phyloP scores from a whole-genome alignment of 208 protist species.

The Leishmania lainsoni region DNA sequence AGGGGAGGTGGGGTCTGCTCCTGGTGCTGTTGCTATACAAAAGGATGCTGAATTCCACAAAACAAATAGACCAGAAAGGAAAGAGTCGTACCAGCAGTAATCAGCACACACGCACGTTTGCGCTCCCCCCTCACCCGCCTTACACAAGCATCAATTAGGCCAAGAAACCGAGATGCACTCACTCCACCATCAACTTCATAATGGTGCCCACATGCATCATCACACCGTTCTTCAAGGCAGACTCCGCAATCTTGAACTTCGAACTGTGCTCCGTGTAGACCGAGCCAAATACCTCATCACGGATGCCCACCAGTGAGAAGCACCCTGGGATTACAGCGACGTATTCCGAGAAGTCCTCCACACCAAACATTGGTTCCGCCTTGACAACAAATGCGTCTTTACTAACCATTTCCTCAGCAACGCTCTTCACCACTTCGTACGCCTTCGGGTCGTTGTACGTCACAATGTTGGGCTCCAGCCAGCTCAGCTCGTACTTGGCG shows the following conservation, averaged over 20 bases:
- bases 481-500: slow-evolving; percentile 62
- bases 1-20: not conserved
- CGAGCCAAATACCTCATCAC: slow-evolving; percentile 18
- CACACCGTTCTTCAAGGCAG: slow-evolving; percentile 40
- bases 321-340: slow-evolving; percentile 62
- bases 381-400: slow-evolving; percentile 46
- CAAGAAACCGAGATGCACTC: not conserved
- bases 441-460: slow-evolving; percentile 76
- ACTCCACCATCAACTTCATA: slow-evolving; percentile 25
- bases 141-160: no score
- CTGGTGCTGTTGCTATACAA: not conserved
- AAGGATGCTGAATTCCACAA: no score
- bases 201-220: slow-evolving; percentile 52
- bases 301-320: slow-evolving; percentile 46
- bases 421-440: slow-evolving; percentile 57
- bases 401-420: slow-evolving; percentile 44
- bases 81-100: not conserved
- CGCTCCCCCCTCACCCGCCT: not conserved
- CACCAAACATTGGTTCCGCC: slow-evolving; percentile 46
- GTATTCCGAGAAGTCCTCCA: slow-evolving; percentile 80
- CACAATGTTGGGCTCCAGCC: slow-evolving; percentile 83
- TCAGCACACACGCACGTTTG: not conserved
- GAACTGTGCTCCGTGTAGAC: slow-evolving; percentile 42
- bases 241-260: slow-evolving; percentile 37
- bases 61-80: not conserved